phyloP scores from a whole-genome alignment of 108 stramenopile species.

The Skeletonema marinoi region DNA sequence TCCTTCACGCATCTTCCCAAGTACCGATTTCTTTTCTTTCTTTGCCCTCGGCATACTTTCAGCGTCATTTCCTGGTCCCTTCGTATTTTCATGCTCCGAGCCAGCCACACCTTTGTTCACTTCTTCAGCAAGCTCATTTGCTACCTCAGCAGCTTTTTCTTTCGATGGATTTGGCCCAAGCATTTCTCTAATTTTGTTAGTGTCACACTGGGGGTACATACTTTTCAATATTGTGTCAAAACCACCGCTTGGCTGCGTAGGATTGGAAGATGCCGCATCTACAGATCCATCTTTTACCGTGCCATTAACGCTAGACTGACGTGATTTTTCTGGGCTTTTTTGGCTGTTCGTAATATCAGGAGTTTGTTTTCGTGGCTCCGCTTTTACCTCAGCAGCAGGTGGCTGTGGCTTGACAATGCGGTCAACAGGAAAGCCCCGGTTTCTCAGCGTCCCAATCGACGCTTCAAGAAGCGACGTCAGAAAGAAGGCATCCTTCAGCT shows the following conservation, averaged over 20 bases:
- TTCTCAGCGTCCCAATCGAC: conserved; percentile 67
- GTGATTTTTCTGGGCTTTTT: conserved; percentile 3
- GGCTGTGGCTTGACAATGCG: conserved; percentile 45
- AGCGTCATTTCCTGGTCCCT: not conserved
- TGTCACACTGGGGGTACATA: conserved; percentile 70
- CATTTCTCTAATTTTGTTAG: conserved; percentile 45
- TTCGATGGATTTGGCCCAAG: conserved; percentile 61
- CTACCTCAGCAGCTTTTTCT: conserved; percentile 61
- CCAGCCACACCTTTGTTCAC: not conserved
- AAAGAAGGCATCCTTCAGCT: conserved; percentile 80
- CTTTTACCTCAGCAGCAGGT: conserved; percentile 1
- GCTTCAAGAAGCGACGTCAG: conserved; percentile 72
- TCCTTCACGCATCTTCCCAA: not conserved
- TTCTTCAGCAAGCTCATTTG: conserved; percentile 54
- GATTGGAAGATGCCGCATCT: conserved; percentile 5
- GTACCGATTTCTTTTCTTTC: conserved; percentile 1
- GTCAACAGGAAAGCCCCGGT: conserved; percentile 79
- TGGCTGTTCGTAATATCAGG: not conserved
- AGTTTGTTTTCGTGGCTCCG: not conserved
- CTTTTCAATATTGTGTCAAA: conserved; percentile 55
- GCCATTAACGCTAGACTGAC: not conserved
- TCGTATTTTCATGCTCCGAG: too few species aligned
- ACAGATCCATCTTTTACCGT: not conserved
- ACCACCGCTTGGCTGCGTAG: conserved; percentile 17
- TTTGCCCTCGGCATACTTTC: not conserved